These are phyloP conservation scores for Lepidium didymum DNA, from an alignment of 345 rosid genomes.

Conservation along the genomic window DNA sequence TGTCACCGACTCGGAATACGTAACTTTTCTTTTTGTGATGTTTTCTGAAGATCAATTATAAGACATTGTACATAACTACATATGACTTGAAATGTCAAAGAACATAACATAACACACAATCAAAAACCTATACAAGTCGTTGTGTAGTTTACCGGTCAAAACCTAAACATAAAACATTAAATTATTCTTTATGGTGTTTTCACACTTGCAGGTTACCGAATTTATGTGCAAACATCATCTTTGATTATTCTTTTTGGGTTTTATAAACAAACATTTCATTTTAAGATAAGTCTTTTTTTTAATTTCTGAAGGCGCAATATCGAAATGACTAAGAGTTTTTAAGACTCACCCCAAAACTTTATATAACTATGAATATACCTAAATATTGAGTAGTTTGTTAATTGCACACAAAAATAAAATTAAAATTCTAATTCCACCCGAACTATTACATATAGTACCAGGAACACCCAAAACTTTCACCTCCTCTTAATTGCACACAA, in stretches of 20 bases:
- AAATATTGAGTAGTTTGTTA: no score
- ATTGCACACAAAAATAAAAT: no score
- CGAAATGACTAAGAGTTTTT: background rate
- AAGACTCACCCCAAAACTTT: background rate
- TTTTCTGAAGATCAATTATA: background rate
- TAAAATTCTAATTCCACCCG: no score
- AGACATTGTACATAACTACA: background rate
- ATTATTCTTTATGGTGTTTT: background rate
- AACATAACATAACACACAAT: background rate
- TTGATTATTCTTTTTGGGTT: no score
- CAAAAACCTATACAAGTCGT: background rate
- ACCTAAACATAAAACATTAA: background rate
- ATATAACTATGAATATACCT: no score
- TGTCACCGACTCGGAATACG: background rate
- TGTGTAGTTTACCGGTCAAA: slow-evolving; percentile 26
- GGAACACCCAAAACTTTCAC: no score
- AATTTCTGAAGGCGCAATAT: background rate
- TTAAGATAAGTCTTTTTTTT: background rate
- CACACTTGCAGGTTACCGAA: background rate
- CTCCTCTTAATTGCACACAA: no score
- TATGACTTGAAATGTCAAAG: slow-evolving; percentile 1
- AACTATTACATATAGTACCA: no score
- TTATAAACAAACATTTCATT: background rate
- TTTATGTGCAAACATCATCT: background rate
- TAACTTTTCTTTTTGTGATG: background rate